A percentile compares a stretch with the other conserved stretches of the same genome.
Evolutionary conservation across 371 early-diverging fungal species (phyloP).

Genomic region (Choanephora cucurbitarum): DNA sequence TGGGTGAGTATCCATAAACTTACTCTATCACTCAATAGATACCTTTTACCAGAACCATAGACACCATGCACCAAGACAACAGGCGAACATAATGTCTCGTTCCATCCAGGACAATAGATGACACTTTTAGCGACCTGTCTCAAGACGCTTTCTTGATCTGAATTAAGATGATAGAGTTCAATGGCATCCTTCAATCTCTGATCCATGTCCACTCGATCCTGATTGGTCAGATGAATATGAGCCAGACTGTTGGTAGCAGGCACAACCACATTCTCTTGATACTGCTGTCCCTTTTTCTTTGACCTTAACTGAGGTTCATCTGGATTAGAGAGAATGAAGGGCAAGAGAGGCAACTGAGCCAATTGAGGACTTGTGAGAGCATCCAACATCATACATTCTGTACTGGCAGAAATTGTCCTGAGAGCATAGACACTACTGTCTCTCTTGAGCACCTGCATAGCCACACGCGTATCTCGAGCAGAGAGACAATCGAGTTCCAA

Average conservation of each 20-base stretch:
- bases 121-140: conserved; percentile 56
- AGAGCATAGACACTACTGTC: conserved; percentile 56
- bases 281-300: background rate
- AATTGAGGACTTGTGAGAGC: conserved; percentile 44
- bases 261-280: conserved; percentile 21
- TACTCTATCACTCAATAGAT: too few relatives aligned
- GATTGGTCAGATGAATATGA: conserved; percentile 35
- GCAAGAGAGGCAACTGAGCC: conserved; percentile 49
- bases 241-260: conserved; percentile 25
- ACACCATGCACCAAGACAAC: conserved; percentile 65
- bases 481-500: conserved; percentile 57
- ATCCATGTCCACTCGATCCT: conserved; percentile 51
- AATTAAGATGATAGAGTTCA: conserved; percentile 55
- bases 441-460: conserved; percentile 21
- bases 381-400: conserved; percentile 78
- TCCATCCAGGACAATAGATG: conserved; percentile 51
- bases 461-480: conserved; percentile 42
- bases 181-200: conserved; percentile 38
- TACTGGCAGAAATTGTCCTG: conserved; percentile 65
- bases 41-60: conserved; percentile 84
- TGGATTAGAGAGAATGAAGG: conserved; percentile 40
- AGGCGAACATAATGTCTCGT: conserved; percentile 37
- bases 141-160: conserved; percentile 69
- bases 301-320: background rate
- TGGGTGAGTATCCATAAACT: too few relatives aligned